phyloP scores from a whole-genome alignment of 2,329 filamentous ascomycete species.

The Pezicula carpinea region DNA sequence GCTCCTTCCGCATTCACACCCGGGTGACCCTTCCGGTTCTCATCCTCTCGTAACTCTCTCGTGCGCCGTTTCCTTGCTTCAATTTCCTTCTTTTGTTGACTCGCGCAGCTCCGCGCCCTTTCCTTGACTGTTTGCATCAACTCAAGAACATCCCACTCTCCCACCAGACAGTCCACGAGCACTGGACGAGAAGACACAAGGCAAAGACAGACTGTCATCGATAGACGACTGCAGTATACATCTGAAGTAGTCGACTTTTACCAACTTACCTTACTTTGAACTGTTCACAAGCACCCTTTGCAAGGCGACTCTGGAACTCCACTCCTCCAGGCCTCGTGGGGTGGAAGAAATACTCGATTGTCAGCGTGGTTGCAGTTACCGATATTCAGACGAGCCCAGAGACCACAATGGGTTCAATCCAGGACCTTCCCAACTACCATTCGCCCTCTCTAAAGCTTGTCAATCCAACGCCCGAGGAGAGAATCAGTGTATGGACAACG shows the following conservation, averaged over 20 bases:
- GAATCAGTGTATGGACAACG: conserved; percentile 46
- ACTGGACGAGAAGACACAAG: neutral
- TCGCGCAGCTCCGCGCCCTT: neutral
- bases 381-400: conserved; percentile 4
- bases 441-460: conserved; percentile 41
- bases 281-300: no score
- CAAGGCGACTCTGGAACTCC: no score
- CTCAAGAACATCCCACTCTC: neutral
- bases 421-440: conserved; percentile 18
- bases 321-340: no score
- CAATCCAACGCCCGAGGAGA: conserved; percentile 53
- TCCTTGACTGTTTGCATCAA: neutral
- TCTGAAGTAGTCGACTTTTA: no score
- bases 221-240: no score
- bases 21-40: neutral
- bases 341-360: no score
- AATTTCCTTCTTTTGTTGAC: no score
- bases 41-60: no score
- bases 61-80: no score
- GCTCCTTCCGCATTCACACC: neutral
- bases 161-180: neutral
- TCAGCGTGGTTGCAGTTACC: neutral
- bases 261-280: no score
- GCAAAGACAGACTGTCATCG: no score
- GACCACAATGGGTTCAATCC: neutral